These are phyloP conservation scores for Byssochlamys sp. DNA, from an alignment of 2,329 filamentous ascomycete genomes.

Conservation along the genomic window DNA sequence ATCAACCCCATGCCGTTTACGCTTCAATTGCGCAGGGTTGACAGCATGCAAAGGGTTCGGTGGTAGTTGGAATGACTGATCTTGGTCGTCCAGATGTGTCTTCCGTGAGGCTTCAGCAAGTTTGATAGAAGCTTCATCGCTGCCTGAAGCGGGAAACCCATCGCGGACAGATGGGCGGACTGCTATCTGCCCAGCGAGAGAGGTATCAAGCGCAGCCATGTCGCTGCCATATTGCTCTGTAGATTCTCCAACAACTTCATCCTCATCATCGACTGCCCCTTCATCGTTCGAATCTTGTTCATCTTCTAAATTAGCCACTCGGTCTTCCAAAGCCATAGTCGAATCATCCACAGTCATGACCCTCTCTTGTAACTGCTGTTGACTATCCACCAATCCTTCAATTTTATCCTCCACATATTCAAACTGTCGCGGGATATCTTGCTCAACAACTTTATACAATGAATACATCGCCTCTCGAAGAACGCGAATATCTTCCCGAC, in stretches of 20 bases:
- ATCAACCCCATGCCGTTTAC: background rate
- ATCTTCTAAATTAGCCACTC: conserved; percentile 14
- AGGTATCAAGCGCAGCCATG: background rate
- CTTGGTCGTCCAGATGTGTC: background rate
- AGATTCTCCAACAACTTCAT: background rate
- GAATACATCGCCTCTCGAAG: conserved; percentile 19
- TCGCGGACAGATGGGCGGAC: background rate
- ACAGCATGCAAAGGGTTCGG: background rate
- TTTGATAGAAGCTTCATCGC: background rate
- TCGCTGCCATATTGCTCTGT: background rate
- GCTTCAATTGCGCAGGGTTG: background rate
- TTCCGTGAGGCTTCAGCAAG: background rate
- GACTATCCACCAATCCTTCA: conserved; percentile 16
- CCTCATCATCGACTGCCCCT: background rate
- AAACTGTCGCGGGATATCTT: conserved; percentile 17
- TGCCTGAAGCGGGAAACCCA: background rate
- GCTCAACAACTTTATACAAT: conserved; percentile 17
- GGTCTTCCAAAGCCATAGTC: conserved; percentile 12
- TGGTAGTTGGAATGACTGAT: background rate
- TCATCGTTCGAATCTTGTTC: background rate
- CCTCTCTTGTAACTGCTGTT: conserved; percentile 16
- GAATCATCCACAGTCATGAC: conserved; percentile 18
- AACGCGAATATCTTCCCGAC: conserved; percentile 18
- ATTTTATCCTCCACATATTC: conserved; percentile 18
- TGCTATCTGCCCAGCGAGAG: background rate